These are phyloP conservation scores for Metschnikowia proteae DNA, from an alignment of 805 yeast species.

Conservation along the genomic window DNA sequence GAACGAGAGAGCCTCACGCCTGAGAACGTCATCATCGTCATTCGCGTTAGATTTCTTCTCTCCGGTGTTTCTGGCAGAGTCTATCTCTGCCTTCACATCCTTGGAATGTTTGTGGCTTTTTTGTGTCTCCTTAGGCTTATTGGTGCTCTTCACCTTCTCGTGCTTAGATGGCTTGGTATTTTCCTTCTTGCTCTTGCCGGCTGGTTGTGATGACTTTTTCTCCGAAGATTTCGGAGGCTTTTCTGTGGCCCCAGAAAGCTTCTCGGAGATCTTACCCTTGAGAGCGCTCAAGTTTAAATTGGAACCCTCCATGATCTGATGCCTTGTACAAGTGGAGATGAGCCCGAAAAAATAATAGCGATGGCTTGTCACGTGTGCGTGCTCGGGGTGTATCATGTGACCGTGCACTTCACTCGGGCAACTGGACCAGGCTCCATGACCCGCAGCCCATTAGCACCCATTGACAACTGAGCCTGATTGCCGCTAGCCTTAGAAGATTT, in stretches of 20 bases:
- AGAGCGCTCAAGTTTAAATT: constrained; percentile 52
- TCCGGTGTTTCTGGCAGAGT: background rate
- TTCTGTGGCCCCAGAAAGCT: constrained; percentile 27
- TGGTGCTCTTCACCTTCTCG: constrained; percentile 15
- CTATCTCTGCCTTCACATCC: constrained; percentile 10
- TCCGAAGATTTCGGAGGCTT: background rate
- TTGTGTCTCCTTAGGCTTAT: constrained; percentile 16
- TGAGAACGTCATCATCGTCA: constrained; percentile 37
- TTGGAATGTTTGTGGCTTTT: constrained; percentile 11
- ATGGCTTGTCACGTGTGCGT: constrained; percentile 1
- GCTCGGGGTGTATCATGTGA: background rate
- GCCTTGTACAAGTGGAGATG: constrained; percentile 2
- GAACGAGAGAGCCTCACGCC: constrained; percentile 70
- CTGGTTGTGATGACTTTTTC: background rate
- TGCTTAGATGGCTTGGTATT: background rate
- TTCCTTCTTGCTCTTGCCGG: background rate
- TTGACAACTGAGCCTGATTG: background rate
- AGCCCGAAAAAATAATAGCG: constrained; percentile 3
- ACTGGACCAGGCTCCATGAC: background rate
- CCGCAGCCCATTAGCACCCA: background rate
- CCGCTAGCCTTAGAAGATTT: background rate
- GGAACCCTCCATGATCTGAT: constrained; percentile 38
- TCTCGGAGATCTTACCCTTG: constrained; percentile 60
- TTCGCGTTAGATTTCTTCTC: constrained; percentile 8
- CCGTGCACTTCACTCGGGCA: background rate